Base-by-base conservation (phyloP, 257 asterid species). In the Perilla frutescens region DNA sequence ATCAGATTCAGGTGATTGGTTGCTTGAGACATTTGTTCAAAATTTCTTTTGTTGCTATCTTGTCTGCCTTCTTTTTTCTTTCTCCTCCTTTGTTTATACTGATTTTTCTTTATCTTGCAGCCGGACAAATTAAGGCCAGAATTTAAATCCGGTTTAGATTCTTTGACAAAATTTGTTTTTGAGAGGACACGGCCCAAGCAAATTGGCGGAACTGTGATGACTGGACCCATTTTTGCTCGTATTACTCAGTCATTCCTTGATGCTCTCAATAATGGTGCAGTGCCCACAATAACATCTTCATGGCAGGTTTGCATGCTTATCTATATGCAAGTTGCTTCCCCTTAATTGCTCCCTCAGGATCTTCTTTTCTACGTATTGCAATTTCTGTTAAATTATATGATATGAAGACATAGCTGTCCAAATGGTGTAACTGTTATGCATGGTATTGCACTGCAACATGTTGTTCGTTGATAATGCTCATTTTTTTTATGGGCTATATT, bases 141-240 rank as follows among this genome's bases (percentile, higher is more conserved):
- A 81, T 93, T 93, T 78, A 89, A 80, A 80, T 62, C 96, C 8
- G 98, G 98, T 70, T 87, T 93, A 78, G 97, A 93, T 85, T 89
- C 96, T 68, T 76, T 93, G 58, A 94, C 97, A 10, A 94, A 81
- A 84, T 91, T 88, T 74, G 97, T 94, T 3, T 94, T 90, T 64
- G 97, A 94, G 84, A 90, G 98, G 87, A 90, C 99, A 53, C 81
- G 96, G 60, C 98, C 99, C 29, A 95, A 95, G 85, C 99, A 92
- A 84, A 80, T 95, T 68, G 98, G 99, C 26, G 88, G 89, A 63
- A 85, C 96, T 32, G 91, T 89, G 79, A 95, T 95, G 99, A 95
- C 97, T 1, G 99, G 99, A 26, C 99, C 98, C 54, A 80, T 95
- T 66, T 82, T 95, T 82, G 97, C 98, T 75, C 89, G 91, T 58